Percentiles rank a stretch among this genome's conserved stretches.
These are phyloP conservation scores for Eucalyptus regnans DNA, from an alignment of 345 rosid genomes.

Conservation along the genomic window DNA sequence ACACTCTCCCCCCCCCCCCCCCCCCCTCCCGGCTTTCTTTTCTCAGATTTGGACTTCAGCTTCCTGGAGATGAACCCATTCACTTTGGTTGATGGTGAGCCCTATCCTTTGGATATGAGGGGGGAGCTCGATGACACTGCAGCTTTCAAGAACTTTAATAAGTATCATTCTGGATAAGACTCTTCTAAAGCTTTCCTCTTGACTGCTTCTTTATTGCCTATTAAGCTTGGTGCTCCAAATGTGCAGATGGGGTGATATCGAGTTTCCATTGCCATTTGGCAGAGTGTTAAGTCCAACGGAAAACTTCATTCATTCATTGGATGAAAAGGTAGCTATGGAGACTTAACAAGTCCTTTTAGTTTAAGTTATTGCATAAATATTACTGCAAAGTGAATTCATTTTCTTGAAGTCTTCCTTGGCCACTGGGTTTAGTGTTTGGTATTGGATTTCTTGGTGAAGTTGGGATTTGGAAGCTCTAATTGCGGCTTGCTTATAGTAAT, in stretches of 20 bases:
- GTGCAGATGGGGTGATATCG: slow-evolving; percentile 77
- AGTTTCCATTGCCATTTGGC: slow-evolving; percentile 94
- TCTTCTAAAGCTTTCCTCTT: neutral
- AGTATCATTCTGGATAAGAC: slow-evolving; percentile 17
- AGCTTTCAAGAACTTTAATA: slow-evolving; percentile 90
- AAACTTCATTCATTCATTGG: slow-evolving; percentile 70
- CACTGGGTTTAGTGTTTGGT: neutral
- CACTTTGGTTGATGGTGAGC: slow-evolving; percentile 75
- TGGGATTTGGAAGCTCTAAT: neutral
- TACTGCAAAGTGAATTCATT: neutral
- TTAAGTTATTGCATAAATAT: neutral
- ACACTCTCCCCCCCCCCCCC: too few relatives aligned
- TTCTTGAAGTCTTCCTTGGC: neutral
- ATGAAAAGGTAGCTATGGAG: slow-evolving; percentile 62
- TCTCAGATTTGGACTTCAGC: slow-evolving; percentile 81
- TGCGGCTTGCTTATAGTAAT: neutral
- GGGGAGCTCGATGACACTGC: slow-evolving; percentile 97
- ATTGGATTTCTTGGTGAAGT: neutral
- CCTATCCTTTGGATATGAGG: slow-evolving; percentile 95
- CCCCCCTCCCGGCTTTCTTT: neutral
- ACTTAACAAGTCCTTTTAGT: neutral
- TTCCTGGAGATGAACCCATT: slow-evolving; percentile 96
- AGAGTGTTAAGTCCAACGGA: slow-evolving; percentile 80
- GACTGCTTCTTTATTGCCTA: neutral
- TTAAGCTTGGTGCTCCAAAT: neutral